A percentile compares a stretch with the other conserved stretches of the same genome.
Conservation (phyloP, 148 eudicot genomes). For the Vaccinium myrtillus region DNA sequence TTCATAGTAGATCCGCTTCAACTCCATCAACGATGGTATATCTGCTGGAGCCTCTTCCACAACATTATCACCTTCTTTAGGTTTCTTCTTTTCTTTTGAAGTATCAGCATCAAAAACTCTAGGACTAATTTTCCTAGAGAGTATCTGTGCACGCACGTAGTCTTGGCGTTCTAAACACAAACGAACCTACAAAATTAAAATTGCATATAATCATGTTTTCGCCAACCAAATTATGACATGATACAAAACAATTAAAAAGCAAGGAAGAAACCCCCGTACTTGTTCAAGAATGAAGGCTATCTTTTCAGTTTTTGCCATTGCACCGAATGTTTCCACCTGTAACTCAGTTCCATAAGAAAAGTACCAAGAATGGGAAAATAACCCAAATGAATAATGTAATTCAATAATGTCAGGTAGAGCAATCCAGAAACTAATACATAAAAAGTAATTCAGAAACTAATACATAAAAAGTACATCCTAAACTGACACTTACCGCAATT, state of each 20-base stretch:
- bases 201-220: neutral
- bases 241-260: neutral
- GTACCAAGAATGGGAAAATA: neutral
- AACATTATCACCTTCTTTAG: conserved; percentile 77
- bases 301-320: conserved; percentile 98
- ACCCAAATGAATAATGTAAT: neutral
- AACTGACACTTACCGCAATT: conserved; percentile 66
- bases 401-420: neutral
- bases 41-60: conserved; percentile 86
- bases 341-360: conserved; percentile 9
- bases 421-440: neutral
- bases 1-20: conserved; percentile 75
- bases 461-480: neutral
- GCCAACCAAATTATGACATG: neutral
- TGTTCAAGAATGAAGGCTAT: conserved; percentile 95
- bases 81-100: conserved; percentile 79
- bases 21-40: conserved; percentile 67
- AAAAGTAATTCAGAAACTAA: neutral
- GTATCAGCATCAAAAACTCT: conserved; percentile 83
- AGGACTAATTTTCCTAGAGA: conserved; percentile 85
- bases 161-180: conserved; percentile 87
- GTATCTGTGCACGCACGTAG: conserved; percentile 92
- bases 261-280: conserved; percentile 40
- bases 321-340: conserved; percentile 96
- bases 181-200: conserved; percentile 58